Percentiles rank a stretch among this genome's conserved stretches.
phyloP scores from a whole-genome alignment of 495 filamentous ascomycete genomes.

The Penicillium samsonianum region DNA sequence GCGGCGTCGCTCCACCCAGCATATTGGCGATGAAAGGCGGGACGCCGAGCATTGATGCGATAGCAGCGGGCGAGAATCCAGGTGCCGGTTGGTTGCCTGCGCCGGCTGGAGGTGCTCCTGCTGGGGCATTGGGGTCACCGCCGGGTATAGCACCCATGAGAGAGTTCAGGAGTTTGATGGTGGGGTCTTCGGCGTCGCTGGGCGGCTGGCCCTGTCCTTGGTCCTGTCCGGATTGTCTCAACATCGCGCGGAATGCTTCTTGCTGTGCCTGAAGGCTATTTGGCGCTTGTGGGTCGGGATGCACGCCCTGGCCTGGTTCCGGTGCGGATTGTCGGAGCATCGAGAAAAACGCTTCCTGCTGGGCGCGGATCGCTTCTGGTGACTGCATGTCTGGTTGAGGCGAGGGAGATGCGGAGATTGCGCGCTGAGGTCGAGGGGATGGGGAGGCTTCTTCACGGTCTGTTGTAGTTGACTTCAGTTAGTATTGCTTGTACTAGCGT shows the following conservation, averaged over 20 bases:
- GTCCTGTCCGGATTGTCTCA: slow-evolving; percentile 39
- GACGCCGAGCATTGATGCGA: slow-evolving; percentile 37
- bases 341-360: slow-evolving; percentile 48
- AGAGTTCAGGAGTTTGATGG: slow-evolving; percentile 61
- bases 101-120: slow-evolving; percentile 31
- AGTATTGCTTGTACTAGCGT: slow-evolving; percentile 12
- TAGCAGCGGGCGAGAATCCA: slow-evolving; percentile 36
- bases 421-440: slow-evolving; percentile 32
- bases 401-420: slow-evolving; percentile 32
- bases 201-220: slow-evolving; percentile 29
- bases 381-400: slow-evolving; percentile 24
- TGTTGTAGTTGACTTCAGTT: slow-evolving; percentile 19
- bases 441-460: slow-evolving; percentile 36
- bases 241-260: slow-evolving; percentile 47
- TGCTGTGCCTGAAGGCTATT: slow-evolving; percentile 29
- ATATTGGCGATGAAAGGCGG: slow-evolving; percentile 51
- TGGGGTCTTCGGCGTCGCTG: slow-evolving; percentile 54
- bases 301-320: slow-evolving; percentile 32
- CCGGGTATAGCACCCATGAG: slow-evolving; percentile 53
- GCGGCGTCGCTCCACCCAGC: slow-evolving; percentile 32
- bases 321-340: slow-evolving; percentile 43
- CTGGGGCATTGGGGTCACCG: slow-evolving; percentile 30
- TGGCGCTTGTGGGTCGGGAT: slow-evolving; percentile 33
- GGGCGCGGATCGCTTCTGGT: slow-evolving; percentile 34
- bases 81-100: slow-evolving; percentile 14